A percentile compares a stretch with the other conserved stretches of the same genome.
These are phyloP conservation scores for Alternaria consortialis DNA, from an alignment of 2,329 filamentous ascomycete species.

Conservation along the genomic window DNA sequence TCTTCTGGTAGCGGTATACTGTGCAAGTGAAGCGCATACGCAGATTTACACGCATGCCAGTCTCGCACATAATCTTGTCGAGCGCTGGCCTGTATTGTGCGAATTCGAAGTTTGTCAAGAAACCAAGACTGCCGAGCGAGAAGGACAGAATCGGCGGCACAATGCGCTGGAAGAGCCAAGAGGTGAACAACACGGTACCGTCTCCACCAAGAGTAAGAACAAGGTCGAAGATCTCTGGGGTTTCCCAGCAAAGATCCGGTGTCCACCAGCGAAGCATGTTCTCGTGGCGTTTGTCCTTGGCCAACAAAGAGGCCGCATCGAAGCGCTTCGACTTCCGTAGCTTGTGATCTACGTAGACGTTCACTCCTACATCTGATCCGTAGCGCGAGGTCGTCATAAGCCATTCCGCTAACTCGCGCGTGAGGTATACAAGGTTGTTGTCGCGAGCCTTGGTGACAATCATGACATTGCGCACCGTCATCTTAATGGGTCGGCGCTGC, in stretches of 20 bases:
- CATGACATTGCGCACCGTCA: constrained; percentile 94
- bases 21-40: constrained; percentile 99
- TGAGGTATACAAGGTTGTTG: constrained; percentile 89
- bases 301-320: constrained; percentile 74
- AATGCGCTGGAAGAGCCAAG: constrained; percentile 90
- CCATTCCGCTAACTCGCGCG: constrained; percentile 87
- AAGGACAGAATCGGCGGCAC: constrained; percentile 87
- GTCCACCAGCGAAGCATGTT: constrained; percentile 96
- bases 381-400: constrained; percentile 89
- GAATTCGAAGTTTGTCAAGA: constrained; percentile 88
- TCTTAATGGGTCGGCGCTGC: constrained; percentile 88
- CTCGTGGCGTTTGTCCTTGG: constrained; percentile 77
- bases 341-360: constrained; percentile 98
- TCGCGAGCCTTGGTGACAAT: constrained; percentile 98
- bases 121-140: constrained; percentile 84
- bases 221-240: constrained; percentile 93
- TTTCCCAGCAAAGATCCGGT: constrained; percentile 91
- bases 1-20: constrained; percentile 75
- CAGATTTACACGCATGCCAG: constrained; percentile 95
- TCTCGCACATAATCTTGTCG: constrained; percentile 88
- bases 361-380: constrained; percentile 87
- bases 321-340: constrained; percentile 89
- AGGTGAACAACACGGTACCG: constrained; percentile 87
- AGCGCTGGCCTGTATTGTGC: constrained; percentile 87
- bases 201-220: constrained; percentile 89